These are phyloP conservation scores for Zygosaccharomyces pseudobailii DNA, from an alignment of 1,139 yeast species.

Conservation along the genomic window DNA sequence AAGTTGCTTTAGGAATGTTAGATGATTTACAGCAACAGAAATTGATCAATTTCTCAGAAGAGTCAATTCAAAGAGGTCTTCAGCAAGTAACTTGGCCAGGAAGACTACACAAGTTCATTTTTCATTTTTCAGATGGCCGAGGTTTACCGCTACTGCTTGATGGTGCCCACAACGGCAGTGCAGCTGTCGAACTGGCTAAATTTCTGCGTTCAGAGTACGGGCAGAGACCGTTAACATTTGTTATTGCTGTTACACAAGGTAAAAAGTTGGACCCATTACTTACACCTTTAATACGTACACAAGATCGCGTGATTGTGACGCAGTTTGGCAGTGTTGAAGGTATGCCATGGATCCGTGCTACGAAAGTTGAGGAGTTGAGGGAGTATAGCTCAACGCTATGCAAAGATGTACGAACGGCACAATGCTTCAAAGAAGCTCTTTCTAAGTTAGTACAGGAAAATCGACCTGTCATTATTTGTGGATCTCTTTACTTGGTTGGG, in stretches of 20 bases:
- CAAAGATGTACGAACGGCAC: slow-evolving; percentile 23
- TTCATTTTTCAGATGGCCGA: slow-evolving; percentile 23
- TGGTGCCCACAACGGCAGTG: slow-evolving; percentile 90
- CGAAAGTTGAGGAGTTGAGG: slow-evolving; percentile 39
- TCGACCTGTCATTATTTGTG: slow-evolving; percentile 59
- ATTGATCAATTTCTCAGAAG: slow-evolving; percentile 25
- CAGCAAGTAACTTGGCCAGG: slow-evolving; percentile 54
- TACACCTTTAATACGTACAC: slow-evolving; percentile 43
- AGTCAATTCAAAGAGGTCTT: slow-evolving; percentile 48
- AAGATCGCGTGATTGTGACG: slow-evolving; percentile 59
- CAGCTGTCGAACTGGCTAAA: slow-evolving; percentile 62
- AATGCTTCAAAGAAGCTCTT: slow-evolving; percentile 16
- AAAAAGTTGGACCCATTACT: slow-evolving; percentile 55
- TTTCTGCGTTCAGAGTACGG: slow-evolving; percentile 36
- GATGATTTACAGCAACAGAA: slow-evolving; percentile 33
- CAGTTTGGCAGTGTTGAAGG: slow-evolving; percentile 67
- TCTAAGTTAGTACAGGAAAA: slow-evolving; percentile 3
- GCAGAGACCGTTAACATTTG: slow-evolving; percentile 47
- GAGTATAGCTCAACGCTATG: slow-evolving; percentile 32
- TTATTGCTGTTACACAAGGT: slow-evolving; percentile 73
- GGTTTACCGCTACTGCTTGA: slow-evolving; percentile 53
- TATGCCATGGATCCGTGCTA: slow-evolving; percentile 85
- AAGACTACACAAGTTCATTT: slow-evolving; percentile 46
- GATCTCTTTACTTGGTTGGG: slow-evolving; percentile 72
- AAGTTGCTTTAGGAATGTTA: slow-evolving; percentile 61